Percentiles rank a stretch among this genome's conserved stretches.
Evolutionary conservation across 495 filamentous ascomycete species (phyloP).

Genomic region (Penicillium daleae): DNA sequence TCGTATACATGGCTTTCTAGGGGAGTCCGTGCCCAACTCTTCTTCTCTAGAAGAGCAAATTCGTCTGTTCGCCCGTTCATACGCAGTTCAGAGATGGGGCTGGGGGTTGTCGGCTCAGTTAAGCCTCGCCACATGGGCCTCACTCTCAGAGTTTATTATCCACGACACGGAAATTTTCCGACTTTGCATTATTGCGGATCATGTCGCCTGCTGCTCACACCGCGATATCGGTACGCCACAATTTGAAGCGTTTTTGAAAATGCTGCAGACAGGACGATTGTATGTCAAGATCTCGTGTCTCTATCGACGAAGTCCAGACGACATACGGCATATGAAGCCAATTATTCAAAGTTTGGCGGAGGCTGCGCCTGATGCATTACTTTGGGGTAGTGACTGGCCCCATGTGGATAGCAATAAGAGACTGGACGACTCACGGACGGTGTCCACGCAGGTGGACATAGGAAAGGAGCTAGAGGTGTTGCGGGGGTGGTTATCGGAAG

Average conservation of each 20-base stretch:
- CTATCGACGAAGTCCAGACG: slow-evolving; percentile 15
- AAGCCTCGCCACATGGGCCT: slow-evolving; percentile 17
- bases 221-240: slow-evolving; percentile 10
- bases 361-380: slow-evolving; percentile 8
- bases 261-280: slow-evolving; percentile 18
- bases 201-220: slow-evolving; percentile 17
- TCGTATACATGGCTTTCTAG: slow-evolving; percentile 19
- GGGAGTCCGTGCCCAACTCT: not conserved
- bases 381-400: slow-evolving; percentile 33
- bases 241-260: slow-evolving; percentile 13
- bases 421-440: not conserved
- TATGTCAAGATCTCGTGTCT: slow-evolving; percentile 25
- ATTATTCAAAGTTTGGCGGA: slow-evolving; percentile 21
- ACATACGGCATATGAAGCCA: slow-evolving; percentile 17
- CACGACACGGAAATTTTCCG: slow-evolving; percentile 11
- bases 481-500: slow-evolving; percentile 16
- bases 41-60: slow-evolving; percentile 10
- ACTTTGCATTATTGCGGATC: slow-evolving; percentile 24
- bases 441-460: slow-evolving; percentile 3
- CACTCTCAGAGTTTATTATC: slow-evolving; percentile 15
- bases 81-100: slow-evolving; percentile 11
- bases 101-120: slow-evolving; percentile 25
- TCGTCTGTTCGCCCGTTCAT: slow-evolving; percentile 16
- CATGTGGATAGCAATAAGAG: slow-evolving; percentile 21
- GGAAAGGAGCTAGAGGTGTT: slow-evolving; percentile 13